Conservation (phyloP, 148 eudicot genomes). For the Vaccinium vitisidaea region DNA sequence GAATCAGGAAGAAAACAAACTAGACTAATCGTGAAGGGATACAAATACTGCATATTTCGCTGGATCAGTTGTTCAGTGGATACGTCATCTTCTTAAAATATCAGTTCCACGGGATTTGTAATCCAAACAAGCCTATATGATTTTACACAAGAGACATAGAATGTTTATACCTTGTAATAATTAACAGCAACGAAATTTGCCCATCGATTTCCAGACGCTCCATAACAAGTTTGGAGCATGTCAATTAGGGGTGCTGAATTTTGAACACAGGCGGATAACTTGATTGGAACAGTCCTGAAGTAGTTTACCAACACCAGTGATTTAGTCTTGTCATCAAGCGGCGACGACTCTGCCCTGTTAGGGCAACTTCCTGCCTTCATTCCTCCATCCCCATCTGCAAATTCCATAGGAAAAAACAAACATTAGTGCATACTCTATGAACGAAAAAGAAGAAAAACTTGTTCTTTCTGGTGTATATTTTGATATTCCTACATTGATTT, state of each 20-base stretch:
- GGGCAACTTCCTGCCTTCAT: conserved; percentile 56
- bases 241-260: conserved; percentile 44
- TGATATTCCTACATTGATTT: neutral
- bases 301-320: conserved; percentile 67
- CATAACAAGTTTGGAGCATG: conserved; percentile 58
- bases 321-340: conserved; percentile 46
- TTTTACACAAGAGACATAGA: neutral
- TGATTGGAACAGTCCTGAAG: conserved; percentile 44
- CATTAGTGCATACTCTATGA: neutral
- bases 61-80: neutral
- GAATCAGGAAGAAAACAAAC: neutral
- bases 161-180: conserved; percentile 56
- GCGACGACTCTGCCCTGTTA: conserved; percentile 58
- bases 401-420: neutral
- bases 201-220: conserved; percentile 63
- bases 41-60: neutral
- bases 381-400: conserved; percentile 68
- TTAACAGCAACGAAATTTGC: conserved; percentile 79
- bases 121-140: too few species aligned
- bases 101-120: too few species aligned
- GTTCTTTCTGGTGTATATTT: neutral
- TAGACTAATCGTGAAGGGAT: neutral
- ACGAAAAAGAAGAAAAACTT: neutral
- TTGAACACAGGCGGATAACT: conserved; percentile 46
- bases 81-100: neutral